phyloP scores from a whole-genome alignment of 768 basidiomycete species.

The Vararia minispora region DNA sequence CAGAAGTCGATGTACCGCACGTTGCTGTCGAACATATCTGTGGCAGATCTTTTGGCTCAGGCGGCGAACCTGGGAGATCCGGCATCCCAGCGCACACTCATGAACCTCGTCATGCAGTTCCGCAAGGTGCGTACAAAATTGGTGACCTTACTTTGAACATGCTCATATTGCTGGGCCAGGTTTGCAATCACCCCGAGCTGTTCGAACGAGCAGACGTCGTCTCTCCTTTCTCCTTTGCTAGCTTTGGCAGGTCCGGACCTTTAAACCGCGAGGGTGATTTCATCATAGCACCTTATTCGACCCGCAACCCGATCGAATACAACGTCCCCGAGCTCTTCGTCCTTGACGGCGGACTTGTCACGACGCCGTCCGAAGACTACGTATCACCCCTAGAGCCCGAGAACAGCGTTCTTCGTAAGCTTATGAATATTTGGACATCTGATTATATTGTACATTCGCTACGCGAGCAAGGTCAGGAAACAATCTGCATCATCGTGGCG shows the following conservation, averaged over 20 bases:
- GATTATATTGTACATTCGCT: slow-evolving; percentile 71
- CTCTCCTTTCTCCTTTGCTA: slow-evolving; percentile 83
- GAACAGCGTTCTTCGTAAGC: slow-evolving; percentile 43
- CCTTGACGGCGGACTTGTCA: slow-evolving; percentile 61
- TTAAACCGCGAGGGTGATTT: slow-evolving; percentile 85
- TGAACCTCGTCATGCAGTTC: slow-evolving; percentile 99
- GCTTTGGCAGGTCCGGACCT: slow-evolving; percentile 71
- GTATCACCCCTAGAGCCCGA: slow-evolving; percentile 31
- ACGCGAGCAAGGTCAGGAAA: slow-evolving; percentile 44
- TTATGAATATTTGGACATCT: slow-evolving; percentile 87
- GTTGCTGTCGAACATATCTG: slow-evolving; percentile 85
- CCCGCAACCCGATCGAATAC: slow-evolving; percentile 78
- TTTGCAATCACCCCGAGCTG: slow-evolving; percentile 97
- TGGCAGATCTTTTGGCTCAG: slow-evolving; percentile 88
- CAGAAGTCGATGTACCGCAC: slow-evolving; percentile 87
- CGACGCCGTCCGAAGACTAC: slow-evolving; percentile 49
- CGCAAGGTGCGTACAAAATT: slow-evolving; percentile 54
- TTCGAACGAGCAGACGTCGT: slow-evolving; percentile 96
- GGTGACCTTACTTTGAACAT: background rate
- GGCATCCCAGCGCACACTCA: slow-evolving; percentile 85
- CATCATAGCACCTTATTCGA: slow-evolving; percentile 73
- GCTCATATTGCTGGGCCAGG: slow-evolving; percentile 28
- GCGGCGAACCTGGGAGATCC: slow-evolving; percentile 86
- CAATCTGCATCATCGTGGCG: slow-evolving; percentile 2
- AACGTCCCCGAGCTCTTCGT: slow-evolving; percentile 67